Percentiles rank a stretch among this genome's conserved stretches.
These are phyloP conservation scores for Aspergillus unguis DNA, from an alignment of 2,329 filamentous ascomycete genomes.

Conservation along the genomic window DNA sequence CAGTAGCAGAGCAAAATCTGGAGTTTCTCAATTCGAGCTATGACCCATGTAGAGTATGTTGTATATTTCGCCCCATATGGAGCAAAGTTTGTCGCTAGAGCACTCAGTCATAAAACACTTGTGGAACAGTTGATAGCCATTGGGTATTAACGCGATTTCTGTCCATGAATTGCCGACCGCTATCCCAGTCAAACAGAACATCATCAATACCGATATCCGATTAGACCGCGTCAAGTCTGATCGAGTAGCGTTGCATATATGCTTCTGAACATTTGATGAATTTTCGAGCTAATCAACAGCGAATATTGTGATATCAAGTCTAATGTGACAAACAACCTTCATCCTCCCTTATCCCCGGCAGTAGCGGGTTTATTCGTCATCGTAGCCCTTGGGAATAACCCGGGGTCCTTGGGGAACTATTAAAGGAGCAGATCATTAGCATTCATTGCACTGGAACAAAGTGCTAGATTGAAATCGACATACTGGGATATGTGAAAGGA, in stretches of 20 bases:
- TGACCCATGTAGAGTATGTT: constrained; percentile 20
- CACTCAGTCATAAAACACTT: too few relatives aligned
- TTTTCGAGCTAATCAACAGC: constrained; percentile 20
- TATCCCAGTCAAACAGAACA: too few relatives aligned
- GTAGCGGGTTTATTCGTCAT: constrained; percentile 37
- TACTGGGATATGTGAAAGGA: constrained; percentile 90
- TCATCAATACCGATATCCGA: too few relatives aligned
- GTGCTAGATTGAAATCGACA: constrained; percentile 36
- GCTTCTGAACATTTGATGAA: not conserved
- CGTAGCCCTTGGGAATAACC: constrained; percentile 46
- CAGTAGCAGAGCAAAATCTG: not conserved
- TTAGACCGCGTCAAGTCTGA: not conserved
- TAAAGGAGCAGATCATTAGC: not conserved
- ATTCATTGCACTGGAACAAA: too few relatives aligned
- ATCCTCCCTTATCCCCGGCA: constrained; percentile 3
- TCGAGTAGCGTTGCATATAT: not conserved
- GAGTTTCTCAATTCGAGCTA: constrained; percentile 15
- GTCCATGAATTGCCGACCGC: too few relatives aligned
- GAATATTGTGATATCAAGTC: constrained; percentile 12
- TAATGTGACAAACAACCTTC: constrained; percentile 15
- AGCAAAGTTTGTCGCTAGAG: too few relatives aligned
- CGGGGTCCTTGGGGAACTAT: constrained; percentile 47
- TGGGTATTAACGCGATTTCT: too few relatives aligned
- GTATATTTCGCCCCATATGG: constrained; percentile 1
- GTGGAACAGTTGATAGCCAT: too few relatives aligned